Evolutionary conservation across 1,284 basidiomycete genomes (phyloP), one percentile per base, ranked within the genome.

Genomic region (Gastroboletus turbinatus): DNA sequence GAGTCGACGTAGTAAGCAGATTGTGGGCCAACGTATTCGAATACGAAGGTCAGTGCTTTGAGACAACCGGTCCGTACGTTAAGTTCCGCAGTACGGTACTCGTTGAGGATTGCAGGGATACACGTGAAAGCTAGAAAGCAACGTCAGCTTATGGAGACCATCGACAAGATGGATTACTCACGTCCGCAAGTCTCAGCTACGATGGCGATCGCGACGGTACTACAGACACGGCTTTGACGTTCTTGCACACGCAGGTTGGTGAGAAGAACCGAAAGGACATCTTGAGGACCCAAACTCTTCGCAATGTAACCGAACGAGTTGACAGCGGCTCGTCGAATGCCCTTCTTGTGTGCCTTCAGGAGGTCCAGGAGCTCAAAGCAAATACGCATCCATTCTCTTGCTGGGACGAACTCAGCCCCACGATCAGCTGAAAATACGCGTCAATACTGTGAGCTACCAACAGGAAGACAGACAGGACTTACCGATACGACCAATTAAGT

Each of bases 271-370:
- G 93, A 94, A 35, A 99, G 79, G 4, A 99, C 97, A 70, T 99
- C 97, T 73, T 99, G 97, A 43, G 97, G 97, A 76, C 97, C 97
- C 75, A 99, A 90, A 74, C 93, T 96, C 78, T 98, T 98, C 59
- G 97, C 97, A 62, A 99, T 99, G 68, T 99, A 99, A 67, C 97
- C 97, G 64, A 99, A 99, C 4, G 96, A 98, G 79, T 99, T 99
- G 76, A 99, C 96, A 17, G 96, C 96, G 0, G 97, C 97, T 73
- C 96, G 92, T 55, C 97, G 90, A 68, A 99, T 99, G 36, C 93
- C 96, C 77, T 98, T 98, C 80, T 99, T 99, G 79, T 99, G 97
- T 9, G 97, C 97, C 74, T 99, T 99, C 67, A 99, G 82, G 42
- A 99, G 80, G 69, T 99, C 97, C 48, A 99, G 83, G 39, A 99